Percentiles rank a stretch among this genome's conserved stretches.
Conservation (phyloP, 495 filamentous ascomycete genomes). For the Clohesyomyces aquaticus region DNA sequence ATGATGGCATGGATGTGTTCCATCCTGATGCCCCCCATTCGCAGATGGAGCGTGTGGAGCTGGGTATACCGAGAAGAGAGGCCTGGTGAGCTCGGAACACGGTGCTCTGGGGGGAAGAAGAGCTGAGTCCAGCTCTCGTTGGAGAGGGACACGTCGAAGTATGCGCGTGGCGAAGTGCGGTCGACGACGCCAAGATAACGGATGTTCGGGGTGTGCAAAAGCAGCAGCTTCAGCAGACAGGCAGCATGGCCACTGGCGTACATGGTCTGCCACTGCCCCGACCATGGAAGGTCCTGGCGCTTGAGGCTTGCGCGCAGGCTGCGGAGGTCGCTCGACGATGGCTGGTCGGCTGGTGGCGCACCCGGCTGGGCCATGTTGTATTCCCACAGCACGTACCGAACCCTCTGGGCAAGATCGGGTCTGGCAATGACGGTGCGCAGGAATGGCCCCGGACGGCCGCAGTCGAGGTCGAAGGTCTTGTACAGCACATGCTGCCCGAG, state of each 20-base stretch:
- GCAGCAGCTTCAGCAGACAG: not conserved
- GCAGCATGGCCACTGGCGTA: not conserved
- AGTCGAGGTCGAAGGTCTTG: not conserved
- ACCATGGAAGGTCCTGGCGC: not conserved
- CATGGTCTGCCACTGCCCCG: not conserved
- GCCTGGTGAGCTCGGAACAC: not conserved
- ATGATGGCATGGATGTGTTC: not conserved
- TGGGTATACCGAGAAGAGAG: not conserved
- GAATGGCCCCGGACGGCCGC: not conserved
- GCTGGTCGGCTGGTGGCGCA: no score
- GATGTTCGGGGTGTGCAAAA: not conserved
- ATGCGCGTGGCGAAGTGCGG: not conserved
- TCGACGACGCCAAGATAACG: not conserved
- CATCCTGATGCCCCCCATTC: not conserved
- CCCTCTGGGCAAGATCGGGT: not conserved
- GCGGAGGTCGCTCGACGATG: not conserved
- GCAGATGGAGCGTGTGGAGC: not conserved
- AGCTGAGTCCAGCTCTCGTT: not conserved
- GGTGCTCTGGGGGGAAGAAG: not conserved
- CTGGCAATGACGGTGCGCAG: not conserved
- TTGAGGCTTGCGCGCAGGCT: not conserved
- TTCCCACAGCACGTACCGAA: not conserved
- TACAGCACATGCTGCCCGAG: not conserved
- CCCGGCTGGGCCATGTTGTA: not conserved
- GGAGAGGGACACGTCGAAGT: not conserved